Evolutionary conservation across 1,284 basidiomycete genomes (phyloP), one percentile per base, ranked within the genome.

Genomic region (Cutaneotrichosporon spelunceum): DNA sequence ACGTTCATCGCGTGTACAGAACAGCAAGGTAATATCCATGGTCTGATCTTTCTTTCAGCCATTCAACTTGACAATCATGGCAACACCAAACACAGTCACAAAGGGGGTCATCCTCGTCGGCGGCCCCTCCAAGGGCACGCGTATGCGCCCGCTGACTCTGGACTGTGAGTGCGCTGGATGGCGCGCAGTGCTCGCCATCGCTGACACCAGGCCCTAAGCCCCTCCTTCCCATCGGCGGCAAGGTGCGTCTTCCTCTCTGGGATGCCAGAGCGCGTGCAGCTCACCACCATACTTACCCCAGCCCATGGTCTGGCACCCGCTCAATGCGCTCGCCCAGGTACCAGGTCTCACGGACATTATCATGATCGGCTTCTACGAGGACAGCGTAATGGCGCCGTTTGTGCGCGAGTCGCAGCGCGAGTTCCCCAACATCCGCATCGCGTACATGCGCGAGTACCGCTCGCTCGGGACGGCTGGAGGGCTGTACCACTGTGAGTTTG

Each of bases 331-430:
- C 29, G 79, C 80, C 23, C 75, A 79, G 58, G 78, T 83, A 13
- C 73, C 77, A 8, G 80, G 79, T 3, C 72, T 83, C 24, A 78
- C 72, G 30, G 82, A 83, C 57, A 74, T 83, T 36, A 69, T 82
- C 68, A 77, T 83, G 60, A 80, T 83, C 61, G 82, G 82, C 2
- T 82, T 82, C 70, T 83, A 82, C 72, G 81, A 82, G 59, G 82
- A 83, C 66, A 68, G 74, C 4, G 73, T 82, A 47, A 78, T 83
- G 70, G 72, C 71, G 24, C 73, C 74, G 7, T 83, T 83, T 69
- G 68, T 83, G 71, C 80, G 79, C 64, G 79, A 81, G 57, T 76
- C 77, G 7, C 77, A 77, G 67, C 74, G 79, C 53, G 81, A 82
- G 71, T 83, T 82, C 68, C 80, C 81, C 45, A 79, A 81, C 61